phyloP scores from a whole-genome alignment of 2,329 filamentous ascomycete genomes.

The Endothia cerciana region DNA sequence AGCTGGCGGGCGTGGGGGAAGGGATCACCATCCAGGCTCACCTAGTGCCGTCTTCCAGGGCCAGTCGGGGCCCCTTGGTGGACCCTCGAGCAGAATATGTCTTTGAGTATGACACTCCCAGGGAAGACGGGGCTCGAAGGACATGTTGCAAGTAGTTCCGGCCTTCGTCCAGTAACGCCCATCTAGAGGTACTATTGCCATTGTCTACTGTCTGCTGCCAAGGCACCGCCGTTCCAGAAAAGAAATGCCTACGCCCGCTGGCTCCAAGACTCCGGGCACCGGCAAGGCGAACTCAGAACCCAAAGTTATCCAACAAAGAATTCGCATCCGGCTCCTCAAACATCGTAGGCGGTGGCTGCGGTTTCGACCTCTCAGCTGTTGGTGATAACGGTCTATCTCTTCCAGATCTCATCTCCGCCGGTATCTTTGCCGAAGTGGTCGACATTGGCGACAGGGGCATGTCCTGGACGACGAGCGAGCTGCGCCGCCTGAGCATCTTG shows the following conservation, averaged over 20 bases:
- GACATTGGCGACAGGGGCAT: conserved; percentile 52
- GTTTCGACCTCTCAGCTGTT: conserved; percentile 45
- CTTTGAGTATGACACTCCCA: too few relatives aligned
- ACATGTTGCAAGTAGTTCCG: not conserved
- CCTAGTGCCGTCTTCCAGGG: too few relatives aligned
- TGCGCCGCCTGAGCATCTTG: conserved; percentile 70
- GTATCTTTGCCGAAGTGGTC: conserved; percentile 39
- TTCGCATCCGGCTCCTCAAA: conserved; percentile 93
- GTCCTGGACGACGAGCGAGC: conserved; percentile 81
- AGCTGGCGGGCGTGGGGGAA: too few relatives aligned
- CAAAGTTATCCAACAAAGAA: conserved; percentile 89
- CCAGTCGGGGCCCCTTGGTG: too few relatives aligned
- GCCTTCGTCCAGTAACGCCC: not conserved
- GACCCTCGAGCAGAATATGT: too few relatives aligned
- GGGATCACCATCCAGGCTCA: too few relatives aligned
- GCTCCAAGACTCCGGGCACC: not conserved
- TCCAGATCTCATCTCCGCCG: conserved; percentile 48
- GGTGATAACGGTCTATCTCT: conserved; percentile 50
- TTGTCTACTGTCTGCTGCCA: not conserved
- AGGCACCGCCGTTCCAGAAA: not conserved
- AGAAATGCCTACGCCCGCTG: not conserved
- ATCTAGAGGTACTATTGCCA: not conserved
- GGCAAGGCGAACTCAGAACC: conserved; percentile 61
- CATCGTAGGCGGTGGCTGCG: conserved; percentile 69
- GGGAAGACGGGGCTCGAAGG: too few relatives aligned